A percentile compares a stretch with the other conserved stretches of the same genome.
phyloP scores from a whole-genome alignment of 176 grass and related monocot genomes.

The Aegilops speltoides region DNA sequence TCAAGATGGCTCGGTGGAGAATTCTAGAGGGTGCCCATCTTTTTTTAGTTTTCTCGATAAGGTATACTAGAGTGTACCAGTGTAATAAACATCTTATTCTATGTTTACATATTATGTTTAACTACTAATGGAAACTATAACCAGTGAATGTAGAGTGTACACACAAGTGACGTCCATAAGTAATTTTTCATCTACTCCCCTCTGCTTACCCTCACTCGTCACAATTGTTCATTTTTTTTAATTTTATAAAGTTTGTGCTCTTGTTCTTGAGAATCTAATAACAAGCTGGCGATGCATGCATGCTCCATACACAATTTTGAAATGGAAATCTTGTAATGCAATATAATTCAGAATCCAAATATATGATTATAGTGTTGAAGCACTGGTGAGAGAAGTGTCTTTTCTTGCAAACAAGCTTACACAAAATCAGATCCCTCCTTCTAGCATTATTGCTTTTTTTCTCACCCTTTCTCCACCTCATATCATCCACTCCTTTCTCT shows the following conservation, averaged over 20 bases:
- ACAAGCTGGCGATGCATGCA: background rate
- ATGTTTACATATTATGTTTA: background rate
- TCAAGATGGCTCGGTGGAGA: background rate
- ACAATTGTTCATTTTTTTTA: background rate
- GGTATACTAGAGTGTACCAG: background rate
- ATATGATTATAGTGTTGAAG: background rate
- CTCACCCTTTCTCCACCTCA: background rate
- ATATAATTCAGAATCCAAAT: background rate
- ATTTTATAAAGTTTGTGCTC: background rate
- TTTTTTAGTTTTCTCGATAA: background rate
- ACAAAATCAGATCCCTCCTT: background rate
- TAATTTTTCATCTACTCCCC: background rate
- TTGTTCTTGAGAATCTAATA: background rate
- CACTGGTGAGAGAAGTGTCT: background rate
- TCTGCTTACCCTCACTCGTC: background rate
- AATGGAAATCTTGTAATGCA: background rate
- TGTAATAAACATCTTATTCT: background rate
- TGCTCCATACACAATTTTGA: background rate
- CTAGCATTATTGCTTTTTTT: background rate
- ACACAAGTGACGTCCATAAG: background rate
- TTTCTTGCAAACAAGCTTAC: background rate
- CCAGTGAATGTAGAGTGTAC: background rate
- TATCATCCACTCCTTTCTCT: background rate
- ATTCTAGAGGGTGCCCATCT: background rate
- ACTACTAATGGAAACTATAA: background rate